Percentiles rank a stretch among this genome's conserved stretches.
Evolutionary conservation across 2,329 filamentous ascomycete species (phyloP).

Genomic region (Aspergillus pseudoterreus): DNA sequence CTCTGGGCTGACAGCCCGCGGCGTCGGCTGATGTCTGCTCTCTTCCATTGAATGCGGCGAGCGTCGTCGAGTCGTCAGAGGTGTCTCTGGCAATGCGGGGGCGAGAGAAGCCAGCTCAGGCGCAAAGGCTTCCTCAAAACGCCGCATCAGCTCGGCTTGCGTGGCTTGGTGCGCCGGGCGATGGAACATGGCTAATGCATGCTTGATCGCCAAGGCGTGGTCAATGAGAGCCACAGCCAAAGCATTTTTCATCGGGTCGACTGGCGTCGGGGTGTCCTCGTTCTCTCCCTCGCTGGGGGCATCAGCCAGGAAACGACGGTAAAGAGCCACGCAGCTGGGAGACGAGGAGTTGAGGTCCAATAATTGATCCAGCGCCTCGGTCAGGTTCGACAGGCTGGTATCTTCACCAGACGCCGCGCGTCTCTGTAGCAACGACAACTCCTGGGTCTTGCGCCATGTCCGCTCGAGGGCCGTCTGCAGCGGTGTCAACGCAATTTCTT

Average conservation of each 20-base stretch:
- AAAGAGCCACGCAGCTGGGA: conserved; percentile 73
- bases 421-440: conserved; percentile 73
- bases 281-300: conserved; percentile 35
- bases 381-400: conserved; percentile 62
- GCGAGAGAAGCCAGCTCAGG: conserved; percentile 63
- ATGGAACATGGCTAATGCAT: conserved; percentile 68
- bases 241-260: conserved; percentile 65
- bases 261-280: conserved; percentile 48
- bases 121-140: conserved; percentile 47
- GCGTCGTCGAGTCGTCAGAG: conserved; percentile 42
- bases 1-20: conserved; percentile 33
- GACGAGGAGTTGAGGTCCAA: conserved; percentile 70
- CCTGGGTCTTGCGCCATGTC: conserved; percentile 84
- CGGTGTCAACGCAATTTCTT: conserved; percentile 65
- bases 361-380: conserved; percentile 73
- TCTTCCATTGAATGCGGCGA: conserved; percentile 25
- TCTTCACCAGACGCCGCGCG: conserved; percentile 70
- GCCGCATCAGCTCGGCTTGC: conserved; percentile 35
- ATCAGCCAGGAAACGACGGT: conserved; percentile 68
- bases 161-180: conserved; percentile 53
- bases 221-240: conserved; percentile 83
- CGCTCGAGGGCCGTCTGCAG: conserved; percentile 88
- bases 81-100: conserved; percentile 36
- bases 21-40: conserved; percentile 19
- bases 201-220: conserved; percentile 82